Base-by-base conservation (phyloP, 2,329 filamentous ascomycete species). In the Nigrograna mackinnonii region DNA sequence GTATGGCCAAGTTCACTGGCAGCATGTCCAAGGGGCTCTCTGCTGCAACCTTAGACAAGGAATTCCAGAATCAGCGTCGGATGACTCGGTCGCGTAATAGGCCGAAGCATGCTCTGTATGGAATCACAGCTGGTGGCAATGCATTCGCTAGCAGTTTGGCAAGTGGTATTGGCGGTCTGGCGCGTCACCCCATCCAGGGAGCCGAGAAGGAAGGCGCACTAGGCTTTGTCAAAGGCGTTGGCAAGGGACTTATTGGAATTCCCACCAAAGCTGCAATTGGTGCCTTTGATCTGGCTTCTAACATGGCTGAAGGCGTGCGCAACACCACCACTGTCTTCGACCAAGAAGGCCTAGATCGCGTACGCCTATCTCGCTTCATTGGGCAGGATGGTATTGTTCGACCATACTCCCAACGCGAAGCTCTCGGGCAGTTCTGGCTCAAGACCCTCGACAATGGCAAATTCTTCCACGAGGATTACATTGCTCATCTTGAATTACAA, bases 311-410 rank as follows among this genome's bases (percentile, higher is more conserved):
- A 72, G 94, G 94, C 39, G 95, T 99, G 41, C 91, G 94, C 61
- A 99, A 99, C 72, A 99, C 94, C 0, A 99, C 95, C 1, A 99
- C 94, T 0, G 94, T 99, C 16, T 99, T 99, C 67, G 94, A 99
- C 62, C 88, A 89, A 19, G 87, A 92, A 46, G 94, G 95, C 39
- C 84, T 99, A 5, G 95, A 99, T 58, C 90, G 94, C 36, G 91
- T 96, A 18, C 89, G 94, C n/a, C 80, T 95, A 38, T 88, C 91
- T 5, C 87, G 94, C 14, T 96, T 95, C 73, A 90, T 99, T 47
- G 89, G 90, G 13, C 83, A 85, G 31, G 92, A 99, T 66, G 94
- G 94, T 30, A 89, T 99, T 46, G 91, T 99, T 22, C 86, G 92
- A 3, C 91, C 94, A 0, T 99, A 96, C 76, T 91, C 86, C 42